Percentiles rank a stretch among this genome's conserved stretches.
Conservation (phyloP, 352 stramenopile genomes). For the Phytophthora pistaciae region DNA sequence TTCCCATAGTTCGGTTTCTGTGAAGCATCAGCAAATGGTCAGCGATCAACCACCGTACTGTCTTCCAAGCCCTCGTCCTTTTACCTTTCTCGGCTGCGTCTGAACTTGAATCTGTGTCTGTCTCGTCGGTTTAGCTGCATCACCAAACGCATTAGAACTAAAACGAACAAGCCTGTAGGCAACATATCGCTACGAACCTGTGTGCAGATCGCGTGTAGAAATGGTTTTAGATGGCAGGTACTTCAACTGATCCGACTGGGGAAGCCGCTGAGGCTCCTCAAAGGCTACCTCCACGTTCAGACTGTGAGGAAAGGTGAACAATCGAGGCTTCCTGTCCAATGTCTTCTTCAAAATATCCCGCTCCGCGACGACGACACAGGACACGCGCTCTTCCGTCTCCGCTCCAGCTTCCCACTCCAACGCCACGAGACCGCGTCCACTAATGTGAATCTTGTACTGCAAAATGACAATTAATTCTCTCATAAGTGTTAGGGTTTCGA, state of each 20-base stretch:
- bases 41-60: not conserved
- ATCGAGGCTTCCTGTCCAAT: conserved; percentile 34
- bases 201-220: conserved; percentile 46
- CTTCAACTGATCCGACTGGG: conserved; percentile 64
- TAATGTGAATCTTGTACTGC: conserved; percentile 72
- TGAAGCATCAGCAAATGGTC: not conserved
- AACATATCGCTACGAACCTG: conserved; percentile 16
- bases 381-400: conserved; percentile 69
- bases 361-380: conserved; percentile 71
- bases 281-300: conserved; percentile 59
- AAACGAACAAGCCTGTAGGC: not conserved
- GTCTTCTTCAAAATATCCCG: conserved; percentile 62
- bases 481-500: not conserved
- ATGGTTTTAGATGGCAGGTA: conserved; percentile 60
- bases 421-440: conserved; percentile 57
- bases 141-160: not conserved
- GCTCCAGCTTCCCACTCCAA: conserved; percentile 68
- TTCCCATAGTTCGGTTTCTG: conserved; percentile 49
- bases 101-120: conserved; percentile 13
- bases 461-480: conserved; percentile 5
- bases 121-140: conserved; percentile 10
- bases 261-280: conserved; percentile 60
- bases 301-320: conserved; percentile 50
- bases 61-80: not conserved
- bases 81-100: conserved; percentile 2